phyloP scores from a whole-genome alignment of 306 rosid species.

The Comarum palustre region DNA sequence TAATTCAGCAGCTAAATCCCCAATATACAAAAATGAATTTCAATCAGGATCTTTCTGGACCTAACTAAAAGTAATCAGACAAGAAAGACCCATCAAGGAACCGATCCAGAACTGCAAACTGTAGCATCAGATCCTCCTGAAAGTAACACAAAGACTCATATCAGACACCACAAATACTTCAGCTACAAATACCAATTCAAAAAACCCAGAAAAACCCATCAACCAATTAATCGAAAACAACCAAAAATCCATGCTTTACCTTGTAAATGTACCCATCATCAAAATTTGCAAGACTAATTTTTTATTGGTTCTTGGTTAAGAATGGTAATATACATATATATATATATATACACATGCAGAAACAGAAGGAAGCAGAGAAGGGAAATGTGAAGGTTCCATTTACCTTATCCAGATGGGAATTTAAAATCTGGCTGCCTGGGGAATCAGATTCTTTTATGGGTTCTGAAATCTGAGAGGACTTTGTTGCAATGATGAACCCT shows the following conservation, averaged over 20 bases:
- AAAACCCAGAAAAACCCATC: constrained; percentile 24
- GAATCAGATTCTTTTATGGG: constrained; percentile 33
- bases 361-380: constrained; percentile 6
- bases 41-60: constrained; percentile 23
- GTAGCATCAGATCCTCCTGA: constrained; percentile 35
- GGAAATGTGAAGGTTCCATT: constrained; percentile 47
- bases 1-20: constrained; percentile 13
- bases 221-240: constrained; percentile 14
- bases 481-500: constrained; percentile 44
- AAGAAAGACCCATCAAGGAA: constrained; percentile 28
- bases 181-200: constrained; percentile 27
- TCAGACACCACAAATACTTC: constrained; percentile 24
- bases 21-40: constrained; percentile 19
- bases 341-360: background rate
- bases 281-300: constrained; percentile 8
- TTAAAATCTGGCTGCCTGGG: constrained; percentile 22
- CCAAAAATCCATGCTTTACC: constrained; percentile 15
- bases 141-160: constrained; percentile 26
- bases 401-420: constrained; percentile 41
- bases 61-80: constrained; percentile 10
- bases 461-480: constrained; percentile 25
- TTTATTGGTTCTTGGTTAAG: background rate
- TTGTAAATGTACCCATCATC: constrained; percentile 4
- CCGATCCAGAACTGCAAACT: constrained; percentile 35
- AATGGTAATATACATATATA: background rate